Conservation (phyloP, 129 eudicot genomes). For the Silybum marianum region DNA sequence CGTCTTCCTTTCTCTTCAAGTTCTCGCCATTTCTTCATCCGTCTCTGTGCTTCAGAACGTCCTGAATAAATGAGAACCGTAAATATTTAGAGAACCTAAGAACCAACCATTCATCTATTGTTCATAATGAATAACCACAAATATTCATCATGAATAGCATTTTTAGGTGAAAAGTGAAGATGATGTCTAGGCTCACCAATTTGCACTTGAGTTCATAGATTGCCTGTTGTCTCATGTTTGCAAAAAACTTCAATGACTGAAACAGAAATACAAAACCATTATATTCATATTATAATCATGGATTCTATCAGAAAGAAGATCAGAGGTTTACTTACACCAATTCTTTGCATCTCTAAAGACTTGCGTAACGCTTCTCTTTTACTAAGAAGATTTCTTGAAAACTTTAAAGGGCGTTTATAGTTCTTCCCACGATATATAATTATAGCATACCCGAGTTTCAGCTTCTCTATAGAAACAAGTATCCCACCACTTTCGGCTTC, state of each 20-base stretch:
- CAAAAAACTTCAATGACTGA: constrained; percentile 83
- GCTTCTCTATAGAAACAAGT: constrained; percentile 73
- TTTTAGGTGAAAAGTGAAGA: background rate
- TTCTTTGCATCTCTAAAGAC: constrained; percentile 86
- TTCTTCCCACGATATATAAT: constrained; percentile 91
- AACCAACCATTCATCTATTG: background rate
- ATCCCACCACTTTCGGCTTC: constrained; percentile 88
- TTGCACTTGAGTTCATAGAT: constrained; percentile 57
- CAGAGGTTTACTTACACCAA: constrained; percentile 74
- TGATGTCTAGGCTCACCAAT: constrained; percentile 50
- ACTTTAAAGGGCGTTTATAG: constrained; percentile 69
- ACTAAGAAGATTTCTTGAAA: constrained; percentile 54
- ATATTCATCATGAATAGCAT: background rate
- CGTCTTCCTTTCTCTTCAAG: no score
- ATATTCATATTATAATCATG: background rate
- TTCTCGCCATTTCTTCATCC: constrained; percentile 3
- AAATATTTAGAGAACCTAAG: no score
- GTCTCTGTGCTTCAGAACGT: constrained; percentile 7
- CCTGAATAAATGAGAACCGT: constrained; percentile 15
- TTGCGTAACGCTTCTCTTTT: constrained; percentile 79
- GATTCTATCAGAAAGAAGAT: background rate
- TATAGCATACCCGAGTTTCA: constrained; percentile 92
- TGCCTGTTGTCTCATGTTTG: constrained; percentile 62
- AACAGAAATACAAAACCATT: constrained; percentile 21
- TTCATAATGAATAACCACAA: background rate